Conservation (phyloP, 1,284 basidiomycete genomes). For the Moesziomyces parantarcticus region DNA sequence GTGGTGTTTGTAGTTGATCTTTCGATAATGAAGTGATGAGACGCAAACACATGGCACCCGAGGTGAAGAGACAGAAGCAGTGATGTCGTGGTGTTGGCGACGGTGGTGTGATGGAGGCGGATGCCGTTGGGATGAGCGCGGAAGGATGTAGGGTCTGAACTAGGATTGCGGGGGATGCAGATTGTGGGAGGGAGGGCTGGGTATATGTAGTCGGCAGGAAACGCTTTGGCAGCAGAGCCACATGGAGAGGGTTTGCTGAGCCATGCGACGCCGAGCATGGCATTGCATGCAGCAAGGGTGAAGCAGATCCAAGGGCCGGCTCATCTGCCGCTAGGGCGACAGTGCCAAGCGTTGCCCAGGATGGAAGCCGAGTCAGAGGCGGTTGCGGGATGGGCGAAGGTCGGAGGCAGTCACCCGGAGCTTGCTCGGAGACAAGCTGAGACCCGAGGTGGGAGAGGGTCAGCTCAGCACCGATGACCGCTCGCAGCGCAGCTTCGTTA, state of each 20-base stretch:
- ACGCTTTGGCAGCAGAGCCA: not conserved
- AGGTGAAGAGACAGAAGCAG: not conserved
- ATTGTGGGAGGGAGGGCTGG: not conserved
- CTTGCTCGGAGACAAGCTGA: not conserved
- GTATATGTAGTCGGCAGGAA: not conserved
- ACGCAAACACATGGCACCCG: constrained; percentile 12
- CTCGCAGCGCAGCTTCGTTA: not conserved
- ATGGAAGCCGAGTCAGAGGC: not conserved
- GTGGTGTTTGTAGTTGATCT: not conserved
- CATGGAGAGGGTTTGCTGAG: not conserved
- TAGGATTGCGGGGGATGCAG: not conserved
- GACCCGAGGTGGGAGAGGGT: not conserved
- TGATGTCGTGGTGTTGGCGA: not conserved
- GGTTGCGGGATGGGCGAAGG: not conserved
- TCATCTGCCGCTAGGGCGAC: not conserved
- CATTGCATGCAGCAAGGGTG: too few species aligned
- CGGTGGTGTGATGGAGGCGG: not conserved
- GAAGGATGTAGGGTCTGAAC: not conserved
- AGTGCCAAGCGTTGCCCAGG: not conserved
- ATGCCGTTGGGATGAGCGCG: too few species aligned
- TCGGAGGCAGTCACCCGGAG: not conserved
- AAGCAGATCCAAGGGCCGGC: too few species aligned
- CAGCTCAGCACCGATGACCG: not conserved
- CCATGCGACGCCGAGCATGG: not conserved
- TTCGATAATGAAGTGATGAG: not conserved